Evolutionary conservation across 2,329 filamentous ascomycete species (phyloP).

Genomic region (Pyrenophora graminea): DNA sequence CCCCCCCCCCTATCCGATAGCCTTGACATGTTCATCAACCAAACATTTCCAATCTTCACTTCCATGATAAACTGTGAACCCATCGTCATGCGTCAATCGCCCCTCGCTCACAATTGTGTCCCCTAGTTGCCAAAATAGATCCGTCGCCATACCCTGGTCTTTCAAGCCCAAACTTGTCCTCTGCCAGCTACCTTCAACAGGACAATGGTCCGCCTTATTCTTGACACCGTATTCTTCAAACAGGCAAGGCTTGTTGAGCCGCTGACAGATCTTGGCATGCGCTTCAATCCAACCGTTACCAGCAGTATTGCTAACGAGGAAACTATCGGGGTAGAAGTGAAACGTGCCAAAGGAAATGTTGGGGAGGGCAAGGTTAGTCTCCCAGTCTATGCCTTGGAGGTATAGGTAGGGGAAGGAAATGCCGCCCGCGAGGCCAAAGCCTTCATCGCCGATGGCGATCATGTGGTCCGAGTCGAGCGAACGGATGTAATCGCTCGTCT

Average conservation of each 20-base stretch:
- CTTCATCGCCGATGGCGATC: constrained; percentile 68
- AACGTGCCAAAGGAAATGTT: constrained; percentile 62
- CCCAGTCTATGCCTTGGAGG: constrained; percentile 58
- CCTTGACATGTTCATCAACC: constrained; percentile 33
- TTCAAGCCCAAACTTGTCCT: constrained; percentile 28
- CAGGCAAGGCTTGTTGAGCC: constrained; percentile 47
- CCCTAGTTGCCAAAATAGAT: constrained; percentile 44
- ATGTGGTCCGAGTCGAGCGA: constrained; percentile 64
- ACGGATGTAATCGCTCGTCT: constrained; percentile 66
- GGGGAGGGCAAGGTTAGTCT: constrained; percentile 55
- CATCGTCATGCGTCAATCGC: constrained; percentile 35
- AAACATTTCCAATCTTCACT: constrained; percentile 38
- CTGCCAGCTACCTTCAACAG: constrained; percentile 39
- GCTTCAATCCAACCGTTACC: constrained; percentile 54
- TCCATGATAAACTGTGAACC: constrained; percentile 38
- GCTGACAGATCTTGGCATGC: constrained; percentile 48
- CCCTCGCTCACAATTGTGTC: constrained; percentile 29
- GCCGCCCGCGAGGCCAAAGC: constrained; percentile 55
- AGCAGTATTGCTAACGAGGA: constrained; percentile 41
- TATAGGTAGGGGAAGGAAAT: constrained; percentile 57
- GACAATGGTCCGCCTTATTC: constrained; percentile 28
- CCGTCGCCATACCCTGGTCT: constrained; percentile 36
- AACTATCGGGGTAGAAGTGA: constrained; percentile 57
- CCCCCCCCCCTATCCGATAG: constrained; percentile 24
- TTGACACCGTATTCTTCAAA: constrained; percentile 48